A percentile compares a stretch with the other conserved stretches of the same genome.
Conservation (phyloP, 2,329 filamentous ascomycete species). For the Zymoseptoria pseudotritici region DNA sequence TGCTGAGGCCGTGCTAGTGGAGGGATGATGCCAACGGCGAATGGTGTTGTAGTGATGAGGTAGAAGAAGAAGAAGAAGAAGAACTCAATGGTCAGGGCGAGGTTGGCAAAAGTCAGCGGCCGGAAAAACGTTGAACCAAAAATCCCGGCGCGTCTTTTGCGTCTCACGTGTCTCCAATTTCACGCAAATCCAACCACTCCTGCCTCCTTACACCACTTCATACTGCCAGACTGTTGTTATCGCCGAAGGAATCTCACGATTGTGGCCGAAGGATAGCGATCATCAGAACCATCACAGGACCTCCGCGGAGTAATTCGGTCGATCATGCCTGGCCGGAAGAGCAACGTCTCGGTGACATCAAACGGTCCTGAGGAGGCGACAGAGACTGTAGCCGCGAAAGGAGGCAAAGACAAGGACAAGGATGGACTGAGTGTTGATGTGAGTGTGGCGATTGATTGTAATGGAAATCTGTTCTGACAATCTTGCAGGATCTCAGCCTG, state of each 20-base stretch:
- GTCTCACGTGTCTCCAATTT: slow-evolving; percentile 5
- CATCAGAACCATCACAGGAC: not conserved
- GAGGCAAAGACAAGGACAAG: slow-evolving; percentile 22
- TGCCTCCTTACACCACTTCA: not conserved
- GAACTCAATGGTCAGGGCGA: not conserved
- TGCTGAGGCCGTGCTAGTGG: not conserved
- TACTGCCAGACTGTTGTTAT: not conserved
- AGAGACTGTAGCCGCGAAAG: slow-evolving; percentile 21
- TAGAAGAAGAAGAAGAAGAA: not conserved
- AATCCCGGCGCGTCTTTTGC: not conserved
- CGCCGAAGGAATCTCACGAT: not conserved
- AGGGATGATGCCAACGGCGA: not conserved
- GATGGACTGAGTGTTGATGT: slow-evolving; percentile 41
- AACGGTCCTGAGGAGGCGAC: slow-evolving; percentile 33
- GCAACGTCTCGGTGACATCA: slow-evolving; percentile 36
- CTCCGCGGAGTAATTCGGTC: not conserved
- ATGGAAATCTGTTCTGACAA: not conserved
- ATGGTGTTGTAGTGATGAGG: not conserved
- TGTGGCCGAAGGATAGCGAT: not conserved
- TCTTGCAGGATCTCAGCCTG: slow-evolving; percentile 34
- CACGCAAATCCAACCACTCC: not conserved
- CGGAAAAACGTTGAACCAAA: not conserved
- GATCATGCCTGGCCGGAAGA: slow-evolving; percentile 42
- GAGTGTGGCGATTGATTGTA: slow-evolving; percentile 1
- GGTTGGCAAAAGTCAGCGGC: not conserved